Evolutionary conservation across 352 stramenopile genomes (phyloP), one percentile per base, ranked within the genome.

Genomic region (Globisporangium irregulare): DNA sequence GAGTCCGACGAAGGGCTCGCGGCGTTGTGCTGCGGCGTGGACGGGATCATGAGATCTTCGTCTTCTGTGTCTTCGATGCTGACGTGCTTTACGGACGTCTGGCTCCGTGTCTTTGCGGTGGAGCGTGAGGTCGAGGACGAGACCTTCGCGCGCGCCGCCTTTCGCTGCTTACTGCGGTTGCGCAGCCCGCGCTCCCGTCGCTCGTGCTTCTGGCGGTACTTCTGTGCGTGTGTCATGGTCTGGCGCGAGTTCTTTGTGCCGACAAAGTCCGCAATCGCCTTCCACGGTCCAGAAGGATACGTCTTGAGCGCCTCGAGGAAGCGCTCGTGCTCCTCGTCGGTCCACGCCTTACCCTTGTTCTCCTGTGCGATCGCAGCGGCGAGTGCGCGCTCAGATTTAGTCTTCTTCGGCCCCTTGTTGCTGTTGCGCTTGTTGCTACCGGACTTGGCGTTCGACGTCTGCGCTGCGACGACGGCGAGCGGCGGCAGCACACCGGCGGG

Each of bases 281-380:
- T 89, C 81, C 81, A 89, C 53, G 81, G 81, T 1, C 81, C 81
- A 0, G 80, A 87, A 43, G 81, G 81, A 62, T 75, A 87, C 60
- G 77, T 66, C 43, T 86, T 77, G n/a, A 86, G 73, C 32, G 81
- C 81, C 41, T 82, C 69, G 46, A 89, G 79, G 67, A 89, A 89
- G 27, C 77, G 79, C 59, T 75, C 75, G 67, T 89, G 81, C 68
- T 89, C 81, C 41, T 76, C 75, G 18, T 64, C 61, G 3, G 81
- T 89, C 81, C 81, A 89, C 0, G 79, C 73, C 60, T 83, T 80
- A 50, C 81, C 81, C 70, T 89, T 86, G 73, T 81, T 84, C 58
- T 79, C 74, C 41, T 78, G 69, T n/a, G 78, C 68, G 34, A 67
- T 62, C 48, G 66, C 62, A 14, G 71, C 59, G 29, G 51, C 66